Base-by-base conservation (phyloP, 768 basidiomycete genomes). In the Amanita thiersii region DNA sequence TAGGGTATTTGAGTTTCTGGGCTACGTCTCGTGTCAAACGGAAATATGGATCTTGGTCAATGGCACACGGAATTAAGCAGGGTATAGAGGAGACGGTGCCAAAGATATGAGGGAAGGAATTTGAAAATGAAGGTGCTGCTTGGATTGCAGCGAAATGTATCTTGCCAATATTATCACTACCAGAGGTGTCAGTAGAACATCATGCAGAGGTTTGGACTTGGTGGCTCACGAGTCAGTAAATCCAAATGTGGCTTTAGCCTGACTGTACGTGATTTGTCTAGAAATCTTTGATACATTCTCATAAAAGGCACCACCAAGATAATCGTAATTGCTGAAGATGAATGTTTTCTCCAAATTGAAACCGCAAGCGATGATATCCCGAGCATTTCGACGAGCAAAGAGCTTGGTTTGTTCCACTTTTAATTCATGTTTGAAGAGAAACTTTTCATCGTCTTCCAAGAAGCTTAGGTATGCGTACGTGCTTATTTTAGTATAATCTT, bases 31-130 rank as follows among this genome's bases (percentile, higher is more conserved):
- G 86, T 21, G 96, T 97, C 34, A 98, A 72, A 39, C 96, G 91
- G 77, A 99, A 99, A 69, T 99, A 92, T 1, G 88, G 86, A 56
- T 91, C 88, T 58, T 96, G 93, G 61, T 99, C 96, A 59, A 99
- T 98, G 10, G 96, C 96, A 55, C 94, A 98, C 9, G 94, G 94
- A 50, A 99, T 99, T 21, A 99, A 72, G 57, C 82, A 88, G 2
- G 94, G 94, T 37, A 97, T 77, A 59, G 88, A 83, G 43, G 79
- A 76, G 29, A 66, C 66, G 4, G 76, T 70, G 39, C 92, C 93
- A 53, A 92, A 99, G 49, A 99, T 98, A 47, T 99, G 90, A 14
- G 96, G 93, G 70, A 98, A 99, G 9, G 93, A 96, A 61, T 92
- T 94, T 48, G 90, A 92, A 70, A 99, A 99, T 12, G 91, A 87